Base-by-base conservation (phyloP, 1,284 basidiomycete genomes). In the Bondarzewia mesenterica region DNA sequence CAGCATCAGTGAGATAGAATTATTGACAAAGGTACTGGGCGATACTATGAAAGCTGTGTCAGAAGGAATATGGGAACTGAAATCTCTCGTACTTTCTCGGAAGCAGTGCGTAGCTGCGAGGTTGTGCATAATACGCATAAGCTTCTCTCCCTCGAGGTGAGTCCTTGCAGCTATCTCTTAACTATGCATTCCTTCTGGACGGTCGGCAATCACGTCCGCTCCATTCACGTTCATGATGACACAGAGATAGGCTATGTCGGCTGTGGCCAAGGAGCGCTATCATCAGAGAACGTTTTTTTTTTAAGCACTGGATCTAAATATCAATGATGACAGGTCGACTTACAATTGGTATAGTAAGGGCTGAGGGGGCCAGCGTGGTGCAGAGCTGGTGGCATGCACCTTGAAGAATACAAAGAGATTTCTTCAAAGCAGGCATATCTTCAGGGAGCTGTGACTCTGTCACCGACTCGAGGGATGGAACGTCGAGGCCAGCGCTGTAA, bases 81-180 rank as follows among this genome's bases (percentile, higher is more conserved):
- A 16, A 27, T 7, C 27, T n/a, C 42, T 8, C 53, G 10, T 49
- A 68, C 68, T 61, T 62, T 72, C 71, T 23, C 54, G 50, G 54
- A 70, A 73, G 42, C 66, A 58, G 50, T 70, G 67, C 36, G 63
- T 61, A 1, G 68, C 61, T 4, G 63, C 62, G 0, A 73, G 59
- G 2, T 66, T 47, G 12, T 69, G 60, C 43, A 73, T 48, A 10
- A 71, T 55, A 25, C 67, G 59, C n/a, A 59, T 59, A 1, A 69
- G 52, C 51, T 69, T 70, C 7, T 52, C 53, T 12, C 53, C 46
- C 20, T 66, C 57, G 18, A 70, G 35, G 2, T 60, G 60, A 1
- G 63, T 55, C 47, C 53, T 53, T 15, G 51, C 48, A 2, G 57
- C 57, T 6, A 71, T 55, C 25, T 67, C 61, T 5, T 54, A 50